A percentile compares a stretch with the other conserved stretches of the same genome.
phyloP scores from a whole-genome alignment of 2,329 filamentous ascomycete species.

The Tolypocladium cylindrosporum region DNA sequence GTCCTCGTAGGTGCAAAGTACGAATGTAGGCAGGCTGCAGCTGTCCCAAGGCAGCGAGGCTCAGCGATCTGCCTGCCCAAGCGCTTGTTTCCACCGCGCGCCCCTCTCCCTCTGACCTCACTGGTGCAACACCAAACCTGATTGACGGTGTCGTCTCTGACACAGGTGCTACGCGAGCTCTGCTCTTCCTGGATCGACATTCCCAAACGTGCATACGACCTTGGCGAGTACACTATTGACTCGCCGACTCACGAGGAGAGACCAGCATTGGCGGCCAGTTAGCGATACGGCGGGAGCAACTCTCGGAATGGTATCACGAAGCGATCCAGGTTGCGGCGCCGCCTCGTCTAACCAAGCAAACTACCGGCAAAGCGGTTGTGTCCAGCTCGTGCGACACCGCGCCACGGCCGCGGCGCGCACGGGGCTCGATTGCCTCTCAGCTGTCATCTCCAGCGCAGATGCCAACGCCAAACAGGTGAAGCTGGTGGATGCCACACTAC shows the following conservation, averaged over 20 bases:
- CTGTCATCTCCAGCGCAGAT: not conserved
- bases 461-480: not conserved
- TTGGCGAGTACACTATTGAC: no score
- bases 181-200: not conserved
- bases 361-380: not conserved
- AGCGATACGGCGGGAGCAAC: not conserved
- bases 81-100: not conserved
- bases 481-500: not conserved
- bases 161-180: not conserved
- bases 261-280: no score
- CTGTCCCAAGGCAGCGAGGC: not conserved
- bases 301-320: not conserved
- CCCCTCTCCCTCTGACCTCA: not conserved
- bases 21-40: no score
- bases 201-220: no score
- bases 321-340: not conserved
- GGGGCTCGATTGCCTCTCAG: not conserved
- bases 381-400: not conserved
- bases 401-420: not conserved
- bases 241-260: no score
- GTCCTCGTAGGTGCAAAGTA: no score
- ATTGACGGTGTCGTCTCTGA: not conserved
- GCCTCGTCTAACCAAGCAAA: not conserved
- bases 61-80: no score
- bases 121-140: not conserved